Evolutionary conservation across 305 asterid genomes (phyloP).

Genomic region (Rubia peregrina): DNA sequence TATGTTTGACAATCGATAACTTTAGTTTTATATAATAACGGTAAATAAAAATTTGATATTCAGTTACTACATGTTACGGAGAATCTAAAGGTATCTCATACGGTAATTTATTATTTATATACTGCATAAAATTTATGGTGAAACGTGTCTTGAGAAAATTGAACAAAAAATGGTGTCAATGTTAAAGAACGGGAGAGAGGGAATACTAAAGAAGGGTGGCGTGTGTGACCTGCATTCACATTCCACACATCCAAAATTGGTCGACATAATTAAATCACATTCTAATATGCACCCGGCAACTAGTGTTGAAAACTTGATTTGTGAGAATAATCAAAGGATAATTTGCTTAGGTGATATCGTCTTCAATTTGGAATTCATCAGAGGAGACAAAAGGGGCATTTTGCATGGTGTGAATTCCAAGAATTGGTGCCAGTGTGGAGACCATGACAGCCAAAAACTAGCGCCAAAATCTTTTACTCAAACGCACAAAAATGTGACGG

Average conservation of each 20-base stretch:
- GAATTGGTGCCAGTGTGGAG: constrained; percentile 2
- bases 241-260: neutral
- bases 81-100: too few species aligned
- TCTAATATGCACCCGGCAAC: neutral
- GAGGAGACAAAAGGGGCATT: constrained; percentile 11
- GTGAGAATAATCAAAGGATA: neutral
- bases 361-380: constrained; percentile 1
- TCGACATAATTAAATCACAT: neutral
- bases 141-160: too few species aligned
- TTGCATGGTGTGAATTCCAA: constrained; percentile 29
- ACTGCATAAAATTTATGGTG: too few species aligned
- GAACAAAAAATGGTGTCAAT: too few species aligned
- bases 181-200: too few species aligned
- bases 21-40: too few species aligned
- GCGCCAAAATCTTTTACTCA: neutral
- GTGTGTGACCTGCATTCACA: neutral
- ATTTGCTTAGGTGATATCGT: constrained; percentile 35
- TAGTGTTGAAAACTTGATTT: neutral
- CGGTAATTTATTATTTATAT: too few species aligned
- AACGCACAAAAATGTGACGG: neutral
- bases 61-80: too few species aligned
- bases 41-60: too few species aligned
- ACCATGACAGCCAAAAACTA: neutral
- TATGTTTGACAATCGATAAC: too few species aligned
- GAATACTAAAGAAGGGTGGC: too few species aligned